Evolutionary conservation across 495 filamentous ascomycete genomes (phyloP).

Genomic region (Penicillium canescens): DNA sequence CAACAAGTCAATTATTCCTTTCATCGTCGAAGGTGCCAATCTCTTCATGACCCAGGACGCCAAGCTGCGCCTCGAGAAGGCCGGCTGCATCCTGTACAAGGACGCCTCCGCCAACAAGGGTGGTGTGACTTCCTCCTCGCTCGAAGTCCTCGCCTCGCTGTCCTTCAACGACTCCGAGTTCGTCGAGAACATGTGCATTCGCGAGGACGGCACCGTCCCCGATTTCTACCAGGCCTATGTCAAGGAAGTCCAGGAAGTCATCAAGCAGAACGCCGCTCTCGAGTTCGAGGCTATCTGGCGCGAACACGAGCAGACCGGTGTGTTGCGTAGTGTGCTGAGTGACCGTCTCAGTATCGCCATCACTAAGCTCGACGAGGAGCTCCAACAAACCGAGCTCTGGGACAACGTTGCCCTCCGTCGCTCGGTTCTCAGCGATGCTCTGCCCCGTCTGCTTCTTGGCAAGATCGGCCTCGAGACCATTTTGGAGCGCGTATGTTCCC

Average conservation of each 20-base stretch:
- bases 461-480: conserved; percentile 90
- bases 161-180: conserved; percentile 91
- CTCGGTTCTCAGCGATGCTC: conserved; percentile 78
- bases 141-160: conserved; percentile 91
- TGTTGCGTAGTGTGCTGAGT: conserved; percentile 77
- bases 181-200: conserved; percentile 89
- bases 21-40: conserved; percentile 97
- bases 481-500: conserved; percentile 64
- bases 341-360: conserved; percentile 89
- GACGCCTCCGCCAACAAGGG: conserved; percentile 99
- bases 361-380: conserved; percentile 90
- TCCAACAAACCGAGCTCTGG: conserved; percentile 93
- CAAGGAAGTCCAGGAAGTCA: conserved; percentile 83
- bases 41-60: conserved; percentile 98
- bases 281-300: conserved; percentile 99
- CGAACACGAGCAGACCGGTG: conserved; percentile 80
- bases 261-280: conserved; percentile 83
- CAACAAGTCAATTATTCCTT: conserved; percentile 81
- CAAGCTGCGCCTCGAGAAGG: conserved; percentile 90
- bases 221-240: conserved; percentile 93
- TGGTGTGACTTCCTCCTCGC: conserved; percentile 95
- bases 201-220: conserved; percentile 72
- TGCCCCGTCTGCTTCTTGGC: conserved; percentile 79
- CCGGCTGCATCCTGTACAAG: conserved; percentile 93
- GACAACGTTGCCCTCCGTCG: conserved; percentile 73